Base-by-base conservation (phyloP, 208 protist genomes). In the Chromosphaera perkinsii region DNA sequence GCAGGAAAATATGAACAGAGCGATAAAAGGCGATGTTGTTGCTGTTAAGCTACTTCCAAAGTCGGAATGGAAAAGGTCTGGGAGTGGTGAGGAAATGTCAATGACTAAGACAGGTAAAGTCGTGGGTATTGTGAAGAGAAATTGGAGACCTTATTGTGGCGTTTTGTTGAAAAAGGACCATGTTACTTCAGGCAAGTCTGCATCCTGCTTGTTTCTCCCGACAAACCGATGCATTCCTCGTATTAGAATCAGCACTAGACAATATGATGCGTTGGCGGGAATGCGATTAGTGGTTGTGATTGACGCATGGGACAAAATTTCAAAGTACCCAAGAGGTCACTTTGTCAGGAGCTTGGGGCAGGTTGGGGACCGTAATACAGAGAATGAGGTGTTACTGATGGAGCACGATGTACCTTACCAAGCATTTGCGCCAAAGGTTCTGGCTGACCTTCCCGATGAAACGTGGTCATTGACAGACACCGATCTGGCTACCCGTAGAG, bases 271-370 rank as follows among this genome's bases (percentile, higher is more conserved):
- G 1, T 55, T 77, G 17, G 24, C 43, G 7, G 72, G 59, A 1
- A n/a, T 80, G 52, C 33, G 76, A 14, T 22, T 79, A 29, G 40
- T 82, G 5, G 60, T 75, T n/a, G 12, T 10, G 26, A 61, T 82
- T 1, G 73, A 73, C 27, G 37, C n/a, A 22, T 84, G 80, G 80
- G 51, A 39, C 1, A 12, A 3, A 22, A 72, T 39, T 14, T 36
- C 9, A 22, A 1, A 14, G 5, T 63, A 75, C 35, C 37, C 57
- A 9, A 26, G 45, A n/a, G 76, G 70, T n/a, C 69, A 74, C 39
- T 56, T 70, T 12, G 58, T 80, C 2, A 35, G 47, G 20, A n/a
- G n/a, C 22, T 10, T 85, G 29, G 80, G 80, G n/a, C 4, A 47
- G 14, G 36, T 79, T 17, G 77, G 75, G 2, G 55, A 73, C 27